Conservation (phyloP, 2,329 filamentous ascomycete genomes). For the Blumeriella jaapii region DNA sequence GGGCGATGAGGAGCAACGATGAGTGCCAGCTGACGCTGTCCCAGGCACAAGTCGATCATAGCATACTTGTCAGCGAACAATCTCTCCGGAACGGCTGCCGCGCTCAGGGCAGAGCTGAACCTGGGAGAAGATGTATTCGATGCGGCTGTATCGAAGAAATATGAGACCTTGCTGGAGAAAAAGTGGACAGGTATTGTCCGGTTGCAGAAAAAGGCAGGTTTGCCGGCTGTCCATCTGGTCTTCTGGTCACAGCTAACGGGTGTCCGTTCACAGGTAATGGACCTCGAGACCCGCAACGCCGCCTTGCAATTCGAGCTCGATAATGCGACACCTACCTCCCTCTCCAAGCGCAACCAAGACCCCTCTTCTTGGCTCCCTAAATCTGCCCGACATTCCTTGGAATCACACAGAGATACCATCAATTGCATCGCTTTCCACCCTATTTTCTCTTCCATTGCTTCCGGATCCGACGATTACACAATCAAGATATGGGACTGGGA, state of each 20-base stretch:
- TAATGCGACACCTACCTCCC: constrained; percentile 62
- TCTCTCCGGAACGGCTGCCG: constrained; percentile 55
- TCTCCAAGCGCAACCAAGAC: constrained; percentile 72
- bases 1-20: too few species aligned
- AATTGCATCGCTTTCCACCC: constrained; percentile 90
- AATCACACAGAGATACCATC: constrained; percentile 71
- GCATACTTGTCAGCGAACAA: constrained; percentile 72
- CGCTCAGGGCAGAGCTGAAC: constrained; percentile 65
- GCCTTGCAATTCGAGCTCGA: constrained; percentile 75
- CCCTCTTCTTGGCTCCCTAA: constrained; percentile 79
- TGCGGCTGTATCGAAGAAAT: constrained; percentile 77
- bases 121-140: constrained; percentile 60
- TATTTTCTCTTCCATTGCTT: constrained; percentile 79
- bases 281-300: constrained; percentile 67
- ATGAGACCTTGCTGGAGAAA: constrained; percentile 88
- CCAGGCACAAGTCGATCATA: constrained; percentile 85
- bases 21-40: constrained; percentile 16
- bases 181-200: constrained; percentile 97
- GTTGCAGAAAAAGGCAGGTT: constrained; percentile 78
- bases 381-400: constrained; percentile 67
- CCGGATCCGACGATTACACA: constrained; percentile 81
- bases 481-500: constrained; percentile 99
- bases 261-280: constrained; percentile 60
- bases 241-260: constrained; percentile 4
- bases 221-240: neutral